phyloP scores from a whole-genome alignment of 306 rosid genomes.

The Parietaria judaica region DNA sequence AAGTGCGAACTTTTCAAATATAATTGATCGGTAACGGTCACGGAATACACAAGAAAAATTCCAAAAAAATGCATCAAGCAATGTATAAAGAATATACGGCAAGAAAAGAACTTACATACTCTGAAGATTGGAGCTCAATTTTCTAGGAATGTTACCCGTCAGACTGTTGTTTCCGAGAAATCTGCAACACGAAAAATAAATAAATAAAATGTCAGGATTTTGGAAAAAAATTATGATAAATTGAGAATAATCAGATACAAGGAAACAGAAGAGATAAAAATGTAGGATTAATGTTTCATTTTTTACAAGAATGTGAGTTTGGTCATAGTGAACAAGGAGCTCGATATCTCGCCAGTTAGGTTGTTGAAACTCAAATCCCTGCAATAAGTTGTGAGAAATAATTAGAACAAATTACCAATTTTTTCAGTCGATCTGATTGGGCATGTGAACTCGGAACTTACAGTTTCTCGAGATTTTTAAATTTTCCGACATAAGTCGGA shows the following conservation, averaged over 20 bases:
- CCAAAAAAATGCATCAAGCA: background rate
- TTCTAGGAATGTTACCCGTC: conserved; percentile 19
- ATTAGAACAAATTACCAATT: background rate
- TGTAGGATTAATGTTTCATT: background rate
- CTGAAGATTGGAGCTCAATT: conserved; percentile 2
- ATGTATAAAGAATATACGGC: background rate
- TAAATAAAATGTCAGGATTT: background rate
- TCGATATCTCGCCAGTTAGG: conserved; percentile 21
- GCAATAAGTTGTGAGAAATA: background rate
- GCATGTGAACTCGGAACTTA: conserved; percentile 4
- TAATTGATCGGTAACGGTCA: too few relatives aligned
- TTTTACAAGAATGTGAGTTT: conserved; percentile 16
- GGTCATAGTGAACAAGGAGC: conserved; percentile 17
- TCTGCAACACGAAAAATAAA: background rate
- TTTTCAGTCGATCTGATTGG: background rate
- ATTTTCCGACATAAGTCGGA: conserved; percentile 18
- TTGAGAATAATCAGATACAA: background rate
- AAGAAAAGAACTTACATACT: conserved; percentile 17
- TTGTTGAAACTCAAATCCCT: conserved; percentile 33
- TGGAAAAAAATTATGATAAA: background rate
- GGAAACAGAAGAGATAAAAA: background rate
- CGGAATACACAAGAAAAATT: too few relatives aligned
- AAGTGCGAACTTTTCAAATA: background rate
- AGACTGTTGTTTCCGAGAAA: conserved; percentile 32
- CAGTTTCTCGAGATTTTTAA: conserved; percentile 3